A percentile compares a stretch with the other conserved stretches of the same genome.
Evolutionary conservation across 2,329 filamentous ascomycete species (phyloP).

Genomic region (Furcasterigmium sp.): DNA sequence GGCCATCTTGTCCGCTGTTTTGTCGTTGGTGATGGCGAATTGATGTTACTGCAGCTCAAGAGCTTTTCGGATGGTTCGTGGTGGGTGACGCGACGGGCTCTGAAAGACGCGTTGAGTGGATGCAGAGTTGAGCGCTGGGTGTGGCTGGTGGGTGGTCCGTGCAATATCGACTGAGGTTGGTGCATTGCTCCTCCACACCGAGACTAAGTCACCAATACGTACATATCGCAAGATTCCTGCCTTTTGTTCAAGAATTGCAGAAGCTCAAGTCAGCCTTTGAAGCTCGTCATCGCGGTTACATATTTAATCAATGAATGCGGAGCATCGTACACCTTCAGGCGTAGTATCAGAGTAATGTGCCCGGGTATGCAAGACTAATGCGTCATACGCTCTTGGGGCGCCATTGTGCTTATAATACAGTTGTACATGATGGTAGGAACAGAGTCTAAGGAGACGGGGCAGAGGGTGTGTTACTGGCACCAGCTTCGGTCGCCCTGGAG

Average conservation of each 20-base stretch:
- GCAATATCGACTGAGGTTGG: conserved; percentile 4
- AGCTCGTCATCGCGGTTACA: no score
- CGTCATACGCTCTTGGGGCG: background rate
- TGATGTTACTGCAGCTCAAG: conserved; percentile 1
- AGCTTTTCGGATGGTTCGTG: conserved; percentile 3
- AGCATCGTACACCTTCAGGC: no score
- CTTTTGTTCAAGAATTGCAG: no score
- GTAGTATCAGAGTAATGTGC: no score
- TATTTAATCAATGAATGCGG: no score
- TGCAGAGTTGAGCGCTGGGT: conserved; percentile 1
- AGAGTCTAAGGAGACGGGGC: conserved; percentile 4
- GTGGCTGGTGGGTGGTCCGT: conserved; percentile 10
- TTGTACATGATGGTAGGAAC: background rate
- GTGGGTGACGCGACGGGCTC: conserved; percentile 1
- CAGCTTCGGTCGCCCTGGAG: conserved; percentile 24
- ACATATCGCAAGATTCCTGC: no score
- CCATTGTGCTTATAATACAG: background rate
- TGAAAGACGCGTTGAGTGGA: conserved; percentile 5
- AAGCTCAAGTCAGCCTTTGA: no score
- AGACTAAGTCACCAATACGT: no score
- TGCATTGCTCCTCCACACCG: no score
- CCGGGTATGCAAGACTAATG: no score
- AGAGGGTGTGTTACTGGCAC: conserved; percentile 26
- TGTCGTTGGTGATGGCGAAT: conserved; percentile 2
- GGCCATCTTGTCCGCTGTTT: conserved; percentile 42